Conservation (phyloP, 495 filamentous ascomycete genomes). For the Cenococcum geophilum region DNA sequence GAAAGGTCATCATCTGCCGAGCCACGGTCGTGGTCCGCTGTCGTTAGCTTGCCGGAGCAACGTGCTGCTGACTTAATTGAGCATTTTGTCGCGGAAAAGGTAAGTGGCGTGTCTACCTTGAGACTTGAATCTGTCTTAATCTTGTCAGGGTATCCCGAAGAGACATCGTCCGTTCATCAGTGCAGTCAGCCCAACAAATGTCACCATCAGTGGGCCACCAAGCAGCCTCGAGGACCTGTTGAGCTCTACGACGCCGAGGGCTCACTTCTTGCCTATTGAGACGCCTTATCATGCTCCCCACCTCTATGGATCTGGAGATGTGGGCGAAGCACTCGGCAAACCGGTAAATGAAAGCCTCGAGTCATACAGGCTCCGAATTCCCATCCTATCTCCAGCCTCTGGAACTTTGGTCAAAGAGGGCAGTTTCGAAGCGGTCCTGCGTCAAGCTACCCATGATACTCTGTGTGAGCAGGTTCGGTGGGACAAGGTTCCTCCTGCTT, state of each 20-base stretch:
- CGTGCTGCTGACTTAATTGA: constrained; percentile 31
- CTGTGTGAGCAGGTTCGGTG: no score
- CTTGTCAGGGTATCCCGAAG: constrained; percentile 35
- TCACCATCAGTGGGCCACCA: constrained; percentile 72
- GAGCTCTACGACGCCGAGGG: neutral
- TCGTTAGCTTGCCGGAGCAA: constrained; percentile 43
- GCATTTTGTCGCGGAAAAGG: neutral
- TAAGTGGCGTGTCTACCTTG: no score
- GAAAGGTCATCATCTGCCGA: constrained; percentile 47
- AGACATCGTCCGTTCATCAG: constrained; percentile 63
- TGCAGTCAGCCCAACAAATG: constrained; percentile 56
- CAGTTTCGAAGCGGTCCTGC: no score
- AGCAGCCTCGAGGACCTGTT: constrained; percentile 49
- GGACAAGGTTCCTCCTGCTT: neutral
- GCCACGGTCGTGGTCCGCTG: constrained; percentile 41
- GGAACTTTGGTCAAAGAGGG: constrained; percentile 14
- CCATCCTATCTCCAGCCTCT: constrained; percentile 36
- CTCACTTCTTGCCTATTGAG: constrained; percentile 50
- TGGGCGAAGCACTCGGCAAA: neutral
- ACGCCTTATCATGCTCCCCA: constrained; percentile 75
- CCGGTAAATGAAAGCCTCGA: neutral
- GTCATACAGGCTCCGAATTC: constrained; percentile 53
- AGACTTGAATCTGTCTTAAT: neutral
- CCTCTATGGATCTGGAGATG: constrained; percentile 45
- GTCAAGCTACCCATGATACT: no score